Conservation (phyloP, 164 flowering plant genomes). For the Akebia trifoliata region DNA sequence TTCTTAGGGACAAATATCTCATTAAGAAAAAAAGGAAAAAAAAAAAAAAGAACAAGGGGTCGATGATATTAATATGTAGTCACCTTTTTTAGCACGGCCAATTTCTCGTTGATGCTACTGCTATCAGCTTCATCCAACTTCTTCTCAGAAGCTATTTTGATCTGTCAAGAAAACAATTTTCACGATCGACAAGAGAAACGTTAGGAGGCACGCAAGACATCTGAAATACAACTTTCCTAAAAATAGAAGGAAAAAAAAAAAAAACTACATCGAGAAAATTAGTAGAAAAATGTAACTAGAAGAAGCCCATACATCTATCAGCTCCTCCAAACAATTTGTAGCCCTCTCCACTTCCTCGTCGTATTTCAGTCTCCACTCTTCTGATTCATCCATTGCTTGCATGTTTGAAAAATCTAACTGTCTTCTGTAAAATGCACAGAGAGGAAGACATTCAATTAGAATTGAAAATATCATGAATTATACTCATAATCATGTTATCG, state of each 20-base stretch:
- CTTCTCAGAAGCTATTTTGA: slow-evolving; percentile 30
- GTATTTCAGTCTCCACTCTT: slow-evolving; percentile 82
- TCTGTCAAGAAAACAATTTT: slow-evolving; percentile 24
- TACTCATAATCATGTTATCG: too few species aligned
- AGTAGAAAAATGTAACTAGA: background rate
- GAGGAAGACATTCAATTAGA: too few species aligned
- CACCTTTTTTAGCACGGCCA: slow-evolving; percentile 55
- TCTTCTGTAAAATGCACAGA: slow-evolving; percentile 46
- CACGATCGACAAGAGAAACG: too few species aligned
- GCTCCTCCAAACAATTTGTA: slow-evolving; percentile 41
- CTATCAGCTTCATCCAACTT: slow-evolving; percentile 28
- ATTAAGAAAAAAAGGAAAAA: background rate
- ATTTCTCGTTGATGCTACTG: slow-evolving; percentile 24
- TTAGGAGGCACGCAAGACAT: too few species aligned
- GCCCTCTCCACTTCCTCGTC: slow-evolving; percentile 61
- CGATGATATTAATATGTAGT: slow-evolving; percentile 3
- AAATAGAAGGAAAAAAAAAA: too few species aligned
- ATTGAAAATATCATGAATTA: too few species aligned
- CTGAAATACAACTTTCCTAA: too few species aligned
- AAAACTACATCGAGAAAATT: too few species aligned
- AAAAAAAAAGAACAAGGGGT: background rate
- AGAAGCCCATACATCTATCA: slow-evolving; percentile 44
- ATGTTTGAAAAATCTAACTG: slow-evolving; percentile 84
- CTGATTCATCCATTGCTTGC: slow-evolving; percentile 97
- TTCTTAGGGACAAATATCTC: background rate